Base-by-base conservation (phyloP, 2,329 filamentous ascomycete genomes). In the Trichoderma sp. region DNA sequence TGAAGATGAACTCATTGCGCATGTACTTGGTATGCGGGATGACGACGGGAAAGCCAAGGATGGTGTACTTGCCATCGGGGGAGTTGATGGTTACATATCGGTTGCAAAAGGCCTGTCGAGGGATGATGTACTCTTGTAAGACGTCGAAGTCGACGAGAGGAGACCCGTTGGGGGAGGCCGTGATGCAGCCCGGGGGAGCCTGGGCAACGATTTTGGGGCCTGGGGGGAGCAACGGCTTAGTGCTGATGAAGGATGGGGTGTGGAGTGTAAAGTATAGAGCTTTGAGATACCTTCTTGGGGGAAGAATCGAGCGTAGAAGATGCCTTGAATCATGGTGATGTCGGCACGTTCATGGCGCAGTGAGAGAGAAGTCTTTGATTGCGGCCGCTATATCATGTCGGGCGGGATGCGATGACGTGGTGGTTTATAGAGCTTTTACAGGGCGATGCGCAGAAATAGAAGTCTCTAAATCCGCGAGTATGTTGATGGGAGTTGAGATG, bases 1-100 rank as follows among this genome's bases (percentile, higher is more conserved):
- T 98, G 87, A 98, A 99, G 76, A 97, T 97, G 83, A 97, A 98
- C 79, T 97, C 92, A 80, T 97, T 97, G 68, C 95, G 90, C 75
- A 91, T 88, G 76, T 98, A 97, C 72, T 90, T 90, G 66, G 89
- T 86, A 71, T 93, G 87, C 61, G 90, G 88, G 76, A 98, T 92
- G 76, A 93, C 94, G 64, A 98, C 90, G 0, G 95, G 95, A 74
- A 93, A 93, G 17, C 94, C 93, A 37, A 99, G 85, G 66, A 99
- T 88, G 68, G 90, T 89, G 78, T 94, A 91, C 71, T 87, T 87
- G 72, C 84, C 84, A 66, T 88, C 86, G 0, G 88, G 87, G 54
- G 92, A 90, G 78, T 90, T 90, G 67, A 96, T 90, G 32, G 91
- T 91, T 70, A 98, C 86, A 69, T 94, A 90, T 71, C 93, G 92